Percentiles rank a stretch among this genome's conserved stretches.
Evolutionary conservation across 305 asterid genomes (phyloP).

Genomic region (Fraxinus angustifolia): DNA sequence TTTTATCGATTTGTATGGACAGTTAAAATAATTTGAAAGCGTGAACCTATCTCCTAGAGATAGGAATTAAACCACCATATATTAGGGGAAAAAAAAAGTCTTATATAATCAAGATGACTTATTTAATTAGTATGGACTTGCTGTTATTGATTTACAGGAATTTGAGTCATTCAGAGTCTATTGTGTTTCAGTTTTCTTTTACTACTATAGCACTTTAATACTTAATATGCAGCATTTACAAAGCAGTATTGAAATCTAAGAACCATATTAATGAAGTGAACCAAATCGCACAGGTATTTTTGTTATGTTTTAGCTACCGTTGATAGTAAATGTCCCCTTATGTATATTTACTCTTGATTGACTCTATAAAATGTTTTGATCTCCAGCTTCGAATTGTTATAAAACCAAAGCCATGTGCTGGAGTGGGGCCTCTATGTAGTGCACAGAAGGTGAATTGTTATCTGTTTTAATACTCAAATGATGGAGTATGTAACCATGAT

Average conservation of each 20-base stretch:
- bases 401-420: slow-evolving; percentile 79
- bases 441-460: slow-evolving; percentile 68
- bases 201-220: too few relatives aligned
- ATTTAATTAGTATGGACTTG: too few relatives aligned
- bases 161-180: too few relatives aligned
- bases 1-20: background rate
- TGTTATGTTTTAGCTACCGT: slow-evolving; percentile 16
- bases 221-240: slow-evolving; percentile 60
- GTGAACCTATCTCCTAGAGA: too few relatives aligned
- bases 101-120: too few relatives aligned
- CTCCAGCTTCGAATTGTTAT: slow-evolving; percentile 76
- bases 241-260: slow-evolving; percentile 64
- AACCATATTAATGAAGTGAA: slow-evolving; percentile 77
- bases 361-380: slow-evolving; percentile 26
- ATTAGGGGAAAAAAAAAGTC: too few relatives aligned
- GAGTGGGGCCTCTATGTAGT: slow-evolving; percentile 77
- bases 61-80: too few relatives aligned
- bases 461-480: background rate
- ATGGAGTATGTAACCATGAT: too few relatives aligned
- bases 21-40: too few relatives aligned
- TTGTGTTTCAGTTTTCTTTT: too few relatives aligned
- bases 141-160: too few relatives aligned
- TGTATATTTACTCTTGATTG: slow-evolving; percentile 17
- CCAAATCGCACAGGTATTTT: slow-evolving; percentile 78
- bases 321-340: slow-evolving; percentile 21